These are phyloP conservation scores for Talaromyces sp. DNA, from an alignment of 2,329 filamentous ascomycete species.

Conservation along the genomic window DNA sequence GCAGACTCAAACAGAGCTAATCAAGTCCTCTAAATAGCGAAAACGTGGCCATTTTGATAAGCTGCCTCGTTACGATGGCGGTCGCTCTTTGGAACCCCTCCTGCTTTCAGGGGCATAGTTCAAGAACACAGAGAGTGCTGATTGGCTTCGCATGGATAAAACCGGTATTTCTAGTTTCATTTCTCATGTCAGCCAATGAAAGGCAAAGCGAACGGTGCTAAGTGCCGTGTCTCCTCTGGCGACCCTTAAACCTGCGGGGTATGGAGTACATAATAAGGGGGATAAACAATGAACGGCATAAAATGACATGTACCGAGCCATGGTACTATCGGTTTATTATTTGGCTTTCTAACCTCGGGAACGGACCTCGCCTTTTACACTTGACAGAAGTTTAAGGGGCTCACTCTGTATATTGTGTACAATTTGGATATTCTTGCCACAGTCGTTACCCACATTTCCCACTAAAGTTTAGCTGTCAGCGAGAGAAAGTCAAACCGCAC, in stretches of 20 bases:
- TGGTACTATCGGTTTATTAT: too few relatives aligned
- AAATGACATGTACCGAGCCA: too few relatives aligned
- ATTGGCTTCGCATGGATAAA: not conserved
- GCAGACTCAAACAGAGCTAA: not conserved
- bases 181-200: not conserved
- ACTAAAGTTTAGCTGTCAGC: too few relatives aligned
- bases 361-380: too few relatives aligned
- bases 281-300: too few relatives aligned
- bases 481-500: too few relatives aligned
- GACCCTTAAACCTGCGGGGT: not conserved
- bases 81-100: not conserved
- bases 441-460: too few relatives aligned
- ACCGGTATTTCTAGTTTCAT: not conserved
- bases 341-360: too few relatives aligned
- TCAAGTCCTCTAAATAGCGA: not conserved
- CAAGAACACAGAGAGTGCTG: not conserved
- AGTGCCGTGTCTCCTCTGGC: not conserved
- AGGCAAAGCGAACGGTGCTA: not conserved
- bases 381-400: too few relatives aligned
- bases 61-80: not conserved
- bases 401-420: too few relatives aligned
- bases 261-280: not conserved
- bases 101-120: not conserved
- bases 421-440: too few relatives aligned
- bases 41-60: not conserved